Base-by-base conservation (phyloP, 108 stramenopile species). In the Cyclotella kingstonii region DNA sequence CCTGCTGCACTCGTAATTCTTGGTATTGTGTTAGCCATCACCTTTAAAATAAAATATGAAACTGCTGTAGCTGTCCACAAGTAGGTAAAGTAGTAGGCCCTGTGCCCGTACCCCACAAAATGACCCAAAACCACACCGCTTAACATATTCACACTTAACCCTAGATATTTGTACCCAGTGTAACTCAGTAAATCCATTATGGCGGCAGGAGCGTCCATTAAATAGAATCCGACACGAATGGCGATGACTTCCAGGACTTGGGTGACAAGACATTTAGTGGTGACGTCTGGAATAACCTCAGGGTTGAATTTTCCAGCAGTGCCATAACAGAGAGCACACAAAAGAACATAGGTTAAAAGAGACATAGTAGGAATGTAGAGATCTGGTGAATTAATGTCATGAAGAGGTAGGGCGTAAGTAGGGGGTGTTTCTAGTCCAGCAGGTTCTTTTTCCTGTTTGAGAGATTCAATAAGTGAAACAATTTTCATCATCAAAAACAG, bases 361-460 rank as follows among this genome's bases (percentile, higher is more conserved):
- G 90, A 81, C 98, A 99, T 99, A 48, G 79, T 33, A 0, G 98
- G 98, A 15, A 99, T 69, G 76, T 99, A 99, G 51, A 99, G 71
- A 82, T 99, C 98, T 28, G 96, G 96, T 15, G 97, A 96, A 66
- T 97, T 97, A 48, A 83, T 88, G 66, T 99, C 98, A 19, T 78
- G 65, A 39, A 66, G 63, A 6, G 98, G 98, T 9, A 88, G 67
- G 17, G 82, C 89, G 65, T 89, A 94, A 33, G 38, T 44, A 17
- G 36, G n/a, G n/a, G 26, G 30, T 1, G 55, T 52, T 36, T 73
- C 71, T 5, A 58, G 57, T 27, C 6, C 23, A 26, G 5, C 17
- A 12, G 39, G 40, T 40, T 53, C 52, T 17, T 7, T 41, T 56
- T 56, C 34, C 40, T 41, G 14, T 19, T 2, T 46, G 45, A 18